Evolutionary conservation across 2,329 filamentous ascomycete genomes (phyloP), one percentile per base, ranked within the genome.

Genomic region (Sclerotinia subarctica): DNA sequence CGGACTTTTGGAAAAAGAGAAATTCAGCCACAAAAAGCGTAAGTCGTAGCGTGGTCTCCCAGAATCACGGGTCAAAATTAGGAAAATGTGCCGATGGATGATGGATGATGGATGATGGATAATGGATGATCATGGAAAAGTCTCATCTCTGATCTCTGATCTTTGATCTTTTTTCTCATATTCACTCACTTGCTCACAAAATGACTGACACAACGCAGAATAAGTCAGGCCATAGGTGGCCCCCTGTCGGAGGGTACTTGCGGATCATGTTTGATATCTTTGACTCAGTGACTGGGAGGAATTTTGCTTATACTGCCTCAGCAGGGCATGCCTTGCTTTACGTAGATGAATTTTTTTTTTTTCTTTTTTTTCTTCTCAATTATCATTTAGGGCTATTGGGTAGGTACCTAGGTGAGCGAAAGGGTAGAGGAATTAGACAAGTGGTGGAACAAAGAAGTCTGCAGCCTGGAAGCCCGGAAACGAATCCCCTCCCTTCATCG

Each of bases 391-490:
- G 38, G 38, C 38, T 42, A 13, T 13, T 15, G 13, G 56, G 35
- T 46, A 62, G 56, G n/a, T n/a, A n/a, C n/a, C n/a, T n/a, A n/a
- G n/a, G 47, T 60, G 47, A 62, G 10, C 17, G 11, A 26, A 53
- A 26, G 53, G 13, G 8, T 10, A 38, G 56, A 21, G 64, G 38
- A 5, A 15, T 42, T 42, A 42, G 38, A 42, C 38, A 53, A n/a
- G 64, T 47, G n/a, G 64, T 67, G 64, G 46, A 46, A 62, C 54
- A 29, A 24, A 21, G 17, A n/a, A 53, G 60, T 66, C 64, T 67
- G 64, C 64, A 67, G 64, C 64, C 56, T 67, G 46, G 64, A 53
- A 46, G 54, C 47, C 58, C 64, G 64, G 64, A 67, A 67, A 38
- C 15, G 38, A 35, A 66, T 44, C 32, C 64, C 57, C 42, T 46